phyloP scores from a whole-genome alignment of 129 eudicot genomes.

The Sambucus nigra region DNA sequence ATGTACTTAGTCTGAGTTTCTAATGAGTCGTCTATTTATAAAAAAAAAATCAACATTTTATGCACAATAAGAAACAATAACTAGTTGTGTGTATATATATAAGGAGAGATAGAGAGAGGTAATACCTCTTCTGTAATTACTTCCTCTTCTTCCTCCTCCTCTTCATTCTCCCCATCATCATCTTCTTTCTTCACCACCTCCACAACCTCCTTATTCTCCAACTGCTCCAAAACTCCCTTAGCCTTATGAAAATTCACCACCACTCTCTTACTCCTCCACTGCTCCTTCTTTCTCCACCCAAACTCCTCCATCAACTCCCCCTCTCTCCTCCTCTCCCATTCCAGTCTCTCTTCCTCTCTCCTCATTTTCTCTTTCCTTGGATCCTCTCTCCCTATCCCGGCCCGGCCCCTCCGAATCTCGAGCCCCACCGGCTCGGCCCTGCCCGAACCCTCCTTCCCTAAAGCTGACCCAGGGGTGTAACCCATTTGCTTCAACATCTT shows the following conservation, averaged over 20 bases:
- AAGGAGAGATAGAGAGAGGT: not conserved
- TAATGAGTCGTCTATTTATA: too few relatives aligned
- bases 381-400: slow-evolving; percentile 80
- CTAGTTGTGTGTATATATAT: not conserved
- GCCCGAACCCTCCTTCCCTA: slow-evolving; percentile 80
- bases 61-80: too few relatives aligned
- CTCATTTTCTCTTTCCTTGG: slow-evolving; percentile 56
- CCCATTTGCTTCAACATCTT: slow-evolving; percentile 92
- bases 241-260: slow-evolving; percentile 58
- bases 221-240: slow-evolving; percentile 69
- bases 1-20: too few relatives aligned
- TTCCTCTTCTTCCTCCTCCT: slow-evolving; percentile 74
- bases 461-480: slow-evolving; percentile 73
- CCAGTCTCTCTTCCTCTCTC: slow-evolving; percentile 41
- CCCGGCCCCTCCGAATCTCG: slow-evolving; percentile 74
- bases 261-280: slow-evolving; percentile 63
- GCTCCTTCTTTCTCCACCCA: slow-evolving; percentile 64
- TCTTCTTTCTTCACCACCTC: slow-evolving; percentile 40
- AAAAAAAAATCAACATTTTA: too few relatives aligned
- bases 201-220: slow-evolving; percentile 75
- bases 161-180: slow-evolving; percentile 30
- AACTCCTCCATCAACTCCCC: slow-evolving; percentile 69
- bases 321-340: slow-evolving; percentile 42
- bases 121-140: slow-evolving; percentile 80
- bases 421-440: slow-evolving; percentile 58